Evolutionary conservation across 495 filamentous ascomycete genomes (phyloP).

Genomic region (Penicillium riverlandense): DNA sequence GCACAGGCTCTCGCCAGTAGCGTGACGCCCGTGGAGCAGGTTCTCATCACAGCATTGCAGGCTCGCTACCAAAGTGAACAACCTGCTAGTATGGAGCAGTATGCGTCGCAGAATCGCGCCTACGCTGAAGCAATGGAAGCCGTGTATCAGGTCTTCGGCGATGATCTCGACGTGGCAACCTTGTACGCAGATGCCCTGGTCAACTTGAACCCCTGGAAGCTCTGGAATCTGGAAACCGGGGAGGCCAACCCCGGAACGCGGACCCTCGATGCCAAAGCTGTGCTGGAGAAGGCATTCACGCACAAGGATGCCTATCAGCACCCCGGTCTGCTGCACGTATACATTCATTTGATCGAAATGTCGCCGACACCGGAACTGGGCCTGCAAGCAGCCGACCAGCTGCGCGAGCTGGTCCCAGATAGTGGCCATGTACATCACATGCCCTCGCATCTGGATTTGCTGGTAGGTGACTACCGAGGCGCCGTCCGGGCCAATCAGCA

Average conservation of each 20-base stretch:
- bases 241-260: conserved; percentile 45
- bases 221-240: conserved; percentile 55
- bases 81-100: conserved; percentile 25
- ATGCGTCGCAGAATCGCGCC: conserved; percentile 38
- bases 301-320: conserved; percentile 31
- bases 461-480: conserved; percentile 54
- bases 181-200: conserved; percentile 58
- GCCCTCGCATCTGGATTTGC: conserved; percentile 59
- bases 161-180: conserved; percentile 51
- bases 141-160: conserved; percentile 42
- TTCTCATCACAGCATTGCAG: conserved; percentile 48
- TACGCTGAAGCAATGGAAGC: conserved; percentile 54
- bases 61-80: conserved; percentile 42
- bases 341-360: conserved; percentile 68
- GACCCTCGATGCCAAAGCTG: conserved; percentile 48
- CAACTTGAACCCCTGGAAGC: conserved; percentile 56
- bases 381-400: conserved; percentile 45
- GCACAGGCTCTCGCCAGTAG: conserved; percentile 26
- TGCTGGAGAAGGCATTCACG: conserved; percentile 45
- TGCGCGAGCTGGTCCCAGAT: conserved; percentile 53
- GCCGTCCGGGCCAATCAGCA: conserved; percentile 49
- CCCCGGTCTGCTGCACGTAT: conserved; percentile 56
- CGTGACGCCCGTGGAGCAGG: conserved; percentile 40
- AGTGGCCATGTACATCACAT: conserved; percentile 60
- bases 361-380: conserved; percentile 49